Conservation (phyloP, 495 filamentous ascomycete genomes). For the Aspergillus wentii region DNA sequence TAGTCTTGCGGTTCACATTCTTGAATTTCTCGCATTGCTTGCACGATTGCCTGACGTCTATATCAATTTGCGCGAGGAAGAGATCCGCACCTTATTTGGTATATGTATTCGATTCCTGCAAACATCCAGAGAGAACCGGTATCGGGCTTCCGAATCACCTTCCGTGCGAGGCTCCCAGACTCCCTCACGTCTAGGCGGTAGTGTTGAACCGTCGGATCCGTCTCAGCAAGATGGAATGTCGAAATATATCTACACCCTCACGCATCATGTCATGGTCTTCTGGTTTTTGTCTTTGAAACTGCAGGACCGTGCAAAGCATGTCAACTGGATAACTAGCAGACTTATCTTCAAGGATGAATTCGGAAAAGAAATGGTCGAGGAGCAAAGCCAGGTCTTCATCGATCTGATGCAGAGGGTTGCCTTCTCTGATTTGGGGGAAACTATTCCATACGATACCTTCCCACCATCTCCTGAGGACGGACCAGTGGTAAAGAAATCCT, state of each 20-base stretch:
- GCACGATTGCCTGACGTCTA: conserved; percentile 82
- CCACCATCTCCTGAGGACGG: conserved; percentile 63
- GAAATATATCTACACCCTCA: conserved; percentile 87
- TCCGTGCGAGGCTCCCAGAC: conserved; percentile 20
- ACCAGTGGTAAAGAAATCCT: conserved; percentile 66
- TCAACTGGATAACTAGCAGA: conserved; percentile 88
- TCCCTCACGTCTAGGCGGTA: conserved; percentile 35
- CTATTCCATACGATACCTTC: conserved; percentile 44
- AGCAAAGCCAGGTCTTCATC: conserved; percentile 88
- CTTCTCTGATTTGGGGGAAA: conserved; percentile 72
- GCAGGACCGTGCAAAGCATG: conserved; percentile 73
- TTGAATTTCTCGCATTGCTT: conserved; percentile 86
- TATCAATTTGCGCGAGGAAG: conserved; percentile 78
- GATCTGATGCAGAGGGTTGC: conserved; percentile 94
- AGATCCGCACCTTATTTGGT: conserved; percentile 87
- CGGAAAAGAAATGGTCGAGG: conserved; percentile 73
- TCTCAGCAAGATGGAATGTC: conserved; percentile 38
- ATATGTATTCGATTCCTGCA: conserved; percentile 93
- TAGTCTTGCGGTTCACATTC: conserved; percentile 83
- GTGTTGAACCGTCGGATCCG: conserved; percentile 26
- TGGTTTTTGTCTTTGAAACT: conserved; percentile 92
- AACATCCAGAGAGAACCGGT: conserved; percentile 55
- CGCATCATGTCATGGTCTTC: conserved; percentile 92
- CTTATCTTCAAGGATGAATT: conserved; percentile 68
- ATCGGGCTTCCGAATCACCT: conserved; percentile 32